phyloP scores from a whole-genome alignment of 805 yeast genomes.

The Clavispora carvajalis region DNA sequence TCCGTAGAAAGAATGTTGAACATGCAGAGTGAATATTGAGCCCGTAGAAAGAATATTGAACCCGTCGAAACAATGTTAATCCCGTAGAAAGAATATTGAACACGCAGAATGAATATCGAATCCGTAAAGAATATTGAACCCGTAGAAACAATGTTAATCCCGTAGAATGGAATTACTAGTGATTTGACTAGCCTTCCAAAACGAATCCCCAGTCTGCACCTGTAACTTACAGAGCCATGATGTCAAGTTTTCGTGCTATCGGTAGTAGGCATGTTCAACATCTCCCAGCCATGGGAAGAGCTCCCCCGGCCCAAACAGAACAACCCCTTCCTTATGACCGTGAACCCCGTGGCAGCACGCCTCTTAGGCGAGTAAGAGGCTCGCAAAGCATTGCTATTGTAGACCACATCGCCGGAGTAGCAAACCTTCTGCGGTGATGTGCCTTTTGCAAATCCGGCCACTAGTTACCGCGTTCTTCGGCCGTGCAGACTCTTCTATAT shows the following conservation, averaged over 20 bases:
- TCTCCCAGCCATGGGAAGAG: no score
- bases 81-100: no score
- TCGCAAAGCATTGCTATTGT: conserved; percentile 47
- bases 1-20: no score
- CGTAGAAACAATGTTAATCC: no score
- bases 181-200: conserved; percentile 33
- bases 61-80: no score
- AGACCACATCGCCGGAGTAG: conserved; percentile 47
- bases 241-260: conserved; percentile 24
- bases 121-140: no score
- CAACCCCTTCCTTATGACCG: conserved; percentile 44
- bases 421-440: conserved; percentile 36
- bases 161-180: no score
- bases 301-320: conserved; percentile 41
- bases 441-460: conserved; percentile 26
- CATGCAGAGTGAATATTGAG: no score
- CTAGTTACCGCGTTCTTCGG: conserved; percentile 37
- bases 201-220: conserved; percentile 33
- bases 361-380: conserved; percentile 36
- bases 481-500: conserved; percentile 41
- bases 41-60: no score
- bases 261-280: no score
- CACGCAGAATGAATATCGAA: no score
- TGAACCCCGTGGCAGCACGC: conserved; percentile 44
- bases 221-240: conserved; percentile 25